Percentiles rank a stretch among this genome's conserved stretches.
phyloP scores from a whole-genome alignment of 331 rosid species.

The Ulmus americana region DNA sequence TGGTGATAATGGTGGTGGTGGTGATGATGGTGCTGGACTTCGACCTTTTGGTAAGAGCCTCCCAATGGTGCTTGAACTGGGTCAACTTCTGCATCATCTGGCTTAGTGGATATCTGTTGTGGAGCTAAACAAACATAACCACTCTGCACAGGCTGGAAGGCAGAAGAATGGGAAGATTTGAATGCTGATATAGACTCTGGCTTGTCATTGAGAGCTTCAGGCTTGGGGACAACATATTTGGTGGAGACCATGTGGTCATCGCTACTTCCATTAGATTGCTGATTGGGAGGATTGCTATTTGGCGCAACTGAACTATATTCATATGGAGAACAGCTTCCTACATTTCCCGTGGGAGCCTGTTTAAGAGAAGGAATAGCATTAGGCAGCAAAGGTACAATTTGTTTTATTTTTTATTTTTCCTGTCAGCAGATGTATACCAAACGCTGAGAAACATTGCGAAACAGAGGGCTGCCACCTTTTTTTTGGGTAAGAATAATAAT shows the following conservation, averaged over 20 bases:
- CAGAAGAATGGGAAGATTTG: conserved; percentile 35
- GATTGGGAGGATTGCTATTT: conserved; percentile 42
- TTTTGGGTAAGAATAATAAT: not conserved
- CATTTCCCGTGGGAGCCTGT: conserved; percentile 48
- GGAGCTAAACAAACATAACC: conserved; percentile 29
- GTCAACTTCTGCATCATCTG: conserved; percentile 25
- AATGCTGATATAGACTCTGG: conserved; percentile 31
- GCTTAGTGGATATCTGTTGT: conserved; percentile 16
- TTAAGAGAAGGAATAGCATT: conserved; percentile 21
- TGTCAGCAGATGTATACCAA: conserved; percentile 15
- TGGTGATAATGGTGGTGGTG: conserved; percentile 43
- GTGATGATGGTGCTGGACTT: conserved; percentile 33
- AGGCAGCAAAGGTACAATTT: conserved; percentile 6
- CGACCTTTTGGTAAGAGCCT: conserved; percentile 38
- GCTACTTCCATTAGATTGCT: conserved; percentile 49
- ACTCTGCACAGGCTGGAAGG: conserved; percentile 33
- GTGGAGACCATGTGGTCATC: conserved; percentile 40
- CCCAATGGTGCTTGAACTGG: conserved; percentile 24
- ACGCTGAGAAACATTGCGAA: conserved; percentile 18
- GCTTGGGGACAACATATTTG: conserved; percentile 34
- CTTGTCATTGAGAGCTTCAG: conserved; percentile 31
- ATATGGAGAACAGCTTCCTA: conserved; percentile 48
- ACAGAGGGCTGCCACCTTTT: not conserved
- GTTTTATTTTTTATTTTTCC: not conserved
- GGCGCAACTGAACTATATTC: conserved; percentile 38